Base-by-base conservation (phyloP, 2,329 filamentous ascomycete genomes). In the Phyllosticta paracitricarpa region DNA sequence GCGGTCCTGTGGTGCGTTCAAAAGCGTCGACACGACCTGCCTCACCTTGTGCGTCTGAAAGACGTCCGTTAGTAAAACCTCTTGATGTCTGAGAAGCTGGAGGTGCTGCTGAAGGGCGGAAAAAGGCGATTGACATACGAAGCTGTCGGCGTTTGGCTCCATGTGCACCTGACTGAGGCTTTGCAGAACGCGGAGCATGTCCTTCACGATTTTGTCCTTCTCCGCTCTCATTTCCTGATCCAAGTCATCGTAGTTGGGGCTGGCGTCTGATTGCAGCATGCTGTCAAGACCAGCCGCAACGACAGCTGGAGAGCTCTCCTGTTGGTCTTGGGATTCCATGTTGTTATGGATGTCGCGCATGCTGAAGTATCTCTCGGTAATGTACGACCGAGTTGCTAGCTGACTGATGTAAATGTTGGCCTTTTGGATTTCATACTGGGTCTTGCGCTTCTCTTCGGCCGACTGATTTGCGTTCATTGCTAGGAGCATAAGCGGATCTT, bases 361-460 rank as follows among this genome's bases (percentile, higher is more conserved):
- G 66, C 85, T 86, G 72, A 90, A 90, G 75, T 93, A 96, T 65
- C 91, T 87, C 71, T 96, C 90, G 0, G 95, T 89, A 61, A 93
- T 85, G 71, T 91, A 92, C 0, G 89, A 93, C 25, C 91, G 82
- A 0, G 90, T 95, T 2, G 87, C 86, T 9, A 96, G 78, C 68
- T 91, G 88, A 5, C 88, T 93, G 2, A 87, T 85, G 69, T 93
- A 91, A 51, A 96, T 89, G 71, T 96, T 96, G 6, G 90, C 89
- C 71, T 95, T 96, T 71, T 96, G 91, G 30, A 96, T 94, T 74
- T 96, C 91, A 66, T 87, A 91, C 70, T 94, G 89, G 4, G 91
- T 76, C 30, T 69, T 68, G 48, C 75, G 72, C 5, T 77, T 73
- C 51, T 75, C 69, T 62, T 77, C 75, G 1, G 70, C 68, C 22